These are phyloP conservation scores for Vigna angularis DNA, from an alignment of 306 rosid genomes.

Conservation along the genomic window DNA sequence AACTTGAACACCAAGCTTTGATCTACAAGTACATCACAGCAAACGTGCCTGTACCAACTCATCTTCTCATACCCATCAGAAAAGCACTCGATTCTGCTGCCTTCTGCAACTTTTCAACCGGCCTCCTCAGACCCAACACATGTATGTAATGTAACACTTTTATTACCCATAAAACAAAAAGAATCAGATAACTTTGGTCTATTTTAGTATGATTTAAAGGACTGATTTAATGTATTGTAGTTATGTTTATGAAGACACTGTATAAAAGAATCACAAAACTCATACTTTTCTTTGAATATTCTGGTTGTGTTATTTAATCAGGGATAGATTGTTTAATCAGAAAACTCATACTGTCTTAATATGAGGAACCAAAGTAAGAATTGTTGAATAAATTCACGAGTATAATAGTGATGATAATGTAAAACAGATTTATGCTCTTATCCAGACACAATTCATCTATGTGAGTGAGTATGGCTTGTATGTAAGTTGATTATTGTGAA, in stretches of 20 bases:
- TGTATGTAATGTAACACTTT: conserved; percentile 48
- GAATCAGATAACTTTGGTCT: too few species aligned
- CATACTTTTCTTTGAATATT: neutral
- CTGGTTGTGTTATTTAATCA: neutral
- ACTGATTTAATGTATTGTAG: neutral
- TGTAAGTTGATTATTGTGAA: too few species aligned
- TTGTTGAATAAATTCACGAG: too few species aligned
- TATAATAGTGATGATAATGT: too few species aligned
- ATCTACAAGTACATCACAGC: conserved; percentile 92
- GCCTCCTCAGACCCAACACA: conserved; percentile 72
- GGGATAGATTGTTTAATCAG: too few species aligned
- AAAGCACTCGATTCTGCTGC: conserved; percentile 84
- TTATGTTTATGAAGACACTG: neutral
- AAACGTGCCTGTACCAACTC: conserved; percentile 77
- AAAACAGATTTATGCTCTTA: too few species aligned
- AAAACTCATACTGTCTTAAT: too few species aligned
- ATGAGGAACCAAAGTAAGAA: too few species aligned
- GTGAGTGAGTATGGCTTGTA: too few species aligned
- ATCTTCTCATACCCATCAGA: conserved; percentile 80
- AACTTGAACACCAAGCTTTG: conserved; percentile 92
- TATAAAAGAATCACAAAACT: neutral
- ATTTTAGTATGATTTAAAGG: neutral
- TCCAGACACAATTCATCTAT: too few species aligned
- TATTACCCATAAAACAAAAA: neutral
- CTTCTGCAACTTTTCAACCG: conserved; percentile 57